A percentile compares a stretch with the other conserved stretches of the same genome.
Evolutionary conservation across 805 yeast genomes (phyloP).

Genomic region (Candida cerambycidarum): DNA sequence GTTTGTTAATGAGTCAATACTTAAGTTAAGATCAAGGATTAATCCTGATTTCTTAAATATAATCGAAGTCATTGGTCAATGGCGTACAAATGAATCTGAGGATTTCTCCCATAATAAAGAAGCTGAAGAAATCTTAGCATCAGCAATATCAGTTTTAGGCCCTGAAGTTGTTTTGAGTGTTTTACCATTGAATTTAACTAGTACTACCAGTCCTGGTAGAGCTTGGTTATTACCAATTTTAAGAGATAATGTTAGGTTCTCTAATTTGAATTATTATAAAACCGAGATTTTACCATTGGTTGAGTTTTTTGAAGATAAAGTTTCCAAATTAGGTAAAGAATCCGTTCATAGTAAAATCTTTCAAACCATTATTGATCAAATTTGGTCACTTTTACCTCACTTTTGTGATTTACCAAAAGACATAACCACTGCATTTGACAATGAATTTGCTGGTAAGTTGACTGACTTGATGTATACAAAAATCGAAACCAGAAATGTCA

Average conservation of each 20-base stretch:
- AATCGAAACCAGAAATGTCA: conserved; percentile 72
- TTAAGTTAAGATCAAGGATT: conserved; percentile 61
- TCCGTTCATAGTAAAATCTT: conserved; percentile 76
- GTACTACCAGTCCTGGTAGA: conserved; percentile 67
- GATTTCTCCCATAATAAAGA: conserved; percentile 68
- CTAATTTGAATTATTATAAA: conserved; percentile 65
- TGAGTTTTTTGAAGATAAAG: conserved; percentile 51
- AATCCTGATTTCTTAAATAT: conserved; percentile 70
- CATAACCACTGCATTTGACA: conserved; percentile 60
- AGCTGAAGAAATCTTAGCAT: conserved; percentile 76
- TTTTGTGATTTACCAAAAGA: conserved; percentile 88
- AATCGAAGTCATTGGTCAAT: conserved; percentile 72
- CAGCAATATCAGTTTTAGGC: conserved; percentile 79
- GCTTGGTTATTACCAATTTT: conserved; percentile 94
- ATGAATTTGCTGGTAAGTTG: conserved; percentile 73
- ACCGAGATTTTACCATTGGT: conserved; percentile 65
- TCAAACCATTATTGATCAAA: conserved; percentile 83
- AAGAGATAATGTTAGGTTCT: conserved; percentile 78
- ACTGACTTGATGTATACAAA: conserved; percentile 73
- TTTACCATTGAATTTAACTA: conserved; percentile 77
- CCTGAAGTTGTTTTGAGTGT: conserved; percentile 76
- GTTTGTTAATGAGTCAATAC: conserved; percentile 60
- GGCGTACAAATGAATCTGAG: conserved; percentile 77
- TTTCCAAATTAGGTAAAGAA: conserved; percentile 46
- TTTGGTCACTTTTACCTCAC: conserved; percentile 88